A percentile compares a stretch with the other conserved stretches of the same genome.
Conservation (phyloP, 1,139 yeast genomes). For the Suzukiozyma palmioleophila region DNA sequence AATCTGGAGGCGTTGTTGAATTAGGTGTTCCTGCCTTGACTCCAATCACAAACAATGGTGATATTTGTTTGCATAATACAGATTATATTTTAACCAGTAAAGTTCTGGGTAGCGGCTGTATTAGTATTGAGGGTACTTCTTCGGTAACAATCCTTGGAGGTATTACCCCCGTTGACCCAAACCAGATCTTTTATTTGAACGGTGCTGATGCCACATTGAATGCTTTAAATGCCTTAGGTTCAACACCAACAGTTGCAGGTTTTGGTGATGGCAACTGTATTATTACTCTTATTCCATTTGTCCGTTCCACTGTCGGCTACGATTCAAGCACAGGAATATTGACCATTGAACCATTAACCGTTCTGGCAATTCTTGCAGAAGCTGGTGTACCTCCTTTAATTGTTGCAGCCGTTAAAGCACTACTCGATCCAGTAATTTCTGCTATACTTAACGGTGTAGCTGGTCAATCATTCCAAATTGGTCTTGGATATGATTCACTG, state of each 20-base stretch:
- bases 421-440: too few relatives aligned
- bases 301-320: constrained; percentile 14
- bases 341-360: constrained; percentile 10
- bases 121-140: constrained; percentile 14
- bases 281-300: constrained; percentile 17
- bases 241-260: constrained; percentile 19
- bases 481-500: constrained; percentile 14
- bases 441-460: too few relatives aligned
- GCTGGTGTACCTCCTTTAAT: too few relatives aligned
- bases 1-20: constrained; percentile 14
- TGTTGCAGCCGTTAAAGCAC: too few relatives aligned
- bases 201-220: constrained; percentile 13
- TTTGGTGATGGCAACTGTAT: constrained; percentile 17
- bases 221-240: constrained; percentile 10
- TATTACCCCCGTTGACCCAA: constrained; percentile 10
- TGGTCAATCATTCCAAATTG: constrained; percentile 19
- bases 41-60: constrained; percentile 19
- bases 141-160: constrained; percentile 13
- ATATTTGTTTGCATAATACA: constrained; percentile 21
- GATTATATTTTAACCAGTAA: constrained; percentile 14
- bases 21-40: constrained; percentile 20
- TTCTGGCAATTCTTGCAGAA: constrained; percentile 1
- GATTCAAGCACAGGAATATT: constrained; percentile 17
- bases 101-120: constrained; percentile 19
- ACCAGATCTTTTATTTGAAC: constrained; percentile 15